A percentile compares a stretch with the other conserved stretches of the same genome.
Evolutionary conservation across 352 stramenopile genomes (phyloP).

Genomic region (Globisporangium cystogenes): DNA sequence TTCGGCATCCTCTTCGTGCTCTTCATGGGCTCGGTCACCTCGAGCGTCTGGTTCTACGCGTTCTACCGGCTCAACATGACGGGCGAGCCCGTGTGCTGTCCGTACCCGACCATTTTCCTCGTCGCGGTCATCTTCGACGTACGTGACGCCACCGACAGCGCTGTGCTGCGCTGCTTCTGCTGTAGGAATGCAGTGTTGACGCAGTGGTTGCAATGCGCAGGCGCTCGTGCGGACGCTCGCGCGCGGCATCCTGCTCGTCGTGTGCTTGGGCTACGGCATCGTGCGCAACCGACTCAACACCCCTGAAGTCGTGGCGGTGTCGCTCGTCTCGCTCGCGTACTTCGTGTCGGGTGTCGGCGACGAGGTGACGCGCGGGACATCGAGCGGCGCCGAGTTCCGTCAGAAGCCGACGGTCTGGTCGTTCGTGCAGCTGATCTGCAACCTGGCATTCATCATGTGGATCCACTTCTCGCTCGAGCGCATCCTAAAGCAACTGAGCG

Average conservation of each 20-base stretch:
- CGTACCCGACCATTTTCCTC: conserved; percentile 83
- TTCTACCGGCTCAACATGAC: conserved; percentile 88
- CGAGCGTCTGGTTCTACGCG: conserved; percentile 73
- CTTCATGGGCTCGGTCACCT: conserved; percentile 57
- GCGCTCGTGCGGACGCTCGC: conserved; percentile 79
- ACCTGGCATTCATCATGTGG: conserved; percentile 89
- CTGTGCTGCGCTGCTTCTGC: conserved; percentile 10
- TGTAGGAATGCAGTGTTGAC: not conserved
- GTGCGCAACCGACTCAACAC: conserved; percentile 53
- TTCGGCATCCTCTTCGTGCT: conserved; percentile 81
- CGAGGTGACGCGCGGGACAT: conserved; percentile 73
- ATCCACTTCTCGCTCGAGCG: conserved; percentile 85
- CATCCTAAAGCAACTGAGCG: conserved; percentile 72
- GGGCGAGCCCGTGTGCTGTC: conserved; percentile 86
- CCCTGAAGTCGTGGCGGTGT: conserved; percentile 45
- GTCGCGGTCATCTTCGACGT: conserved; percentile 80
- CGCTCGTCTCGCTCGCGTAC: conserved; percentile 67
- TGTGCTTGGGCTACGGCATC: conserved; percentile 90
- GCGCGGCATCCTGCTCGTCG: conserved; percentile 78
- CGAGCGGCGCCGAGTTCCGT: conserved; percentile 72
- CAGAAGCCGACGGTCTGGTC: conserved; percentile 79
- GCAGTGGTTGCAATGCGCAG: conserved; percentile 13
- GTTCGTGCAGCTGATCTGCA: conserved; percentile 82
- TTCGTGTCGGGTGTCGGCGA: conserved; percentile 73
- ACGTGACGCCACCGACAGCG: conserved; percentile 12